Conservation (phyloP, 768 basidiomycete genomes). For the Lactarius akahatsu region DNA sequence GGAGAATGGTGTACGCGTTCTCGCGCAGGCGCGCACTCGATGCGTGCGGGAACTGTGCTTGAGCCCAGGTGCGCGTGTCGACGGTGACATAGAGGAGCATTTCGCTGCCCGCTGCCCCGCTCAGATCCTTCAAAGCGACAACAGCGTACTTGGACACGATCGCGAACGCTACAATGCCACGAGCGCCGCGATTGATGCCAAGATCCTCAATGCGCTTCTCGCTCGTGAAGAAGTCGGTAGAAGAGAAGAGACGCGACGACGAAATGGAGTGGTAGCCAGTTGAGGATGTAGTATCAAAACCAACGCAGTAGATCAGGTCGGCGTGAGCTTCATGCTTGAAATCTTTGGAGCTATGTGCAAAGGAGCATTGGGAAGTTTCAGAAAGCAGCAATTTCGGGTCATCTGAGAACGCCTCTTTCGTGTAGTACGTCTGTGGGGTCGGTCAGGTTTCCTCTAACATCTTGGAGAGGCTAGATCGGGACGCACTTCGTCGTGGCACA, state of each 20-base stretch:
- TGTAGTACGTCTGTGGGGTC: constrained; percentile 75
- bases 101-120: constrained; percentile 55
- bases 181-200: constrained; percentile 80
- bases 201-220: constrained; percentile 76
- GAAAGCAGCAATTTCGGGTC: constrained; percentile 48
- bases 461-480: background rate
- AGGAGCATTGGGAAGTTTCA: constrained; percentile 63
- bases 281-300: constrained; percentile 61
- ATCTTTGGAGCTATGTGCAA: constrained; percentile 82
- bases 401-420: constrained; percentile 76
- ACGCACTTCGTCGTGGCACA: constrained; percentile 74
- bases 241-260: constrained; percentile 75
- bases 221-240: constrained; percentile 76
- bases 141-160: constrained; percentile 92
- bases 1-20: constrained; percentile 95
- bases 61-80: constrained; percentile 82
- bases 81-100: constrained; percentile 86
- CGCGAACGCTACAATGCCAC: constrained; percentile 89
- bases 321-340: constrained; percentile 75
- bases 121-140: constrained; percentile 77
- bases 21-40: constrained; percentile 74
- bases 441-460: constrained; percentile 1
- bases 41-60: constrained; percentile 91
- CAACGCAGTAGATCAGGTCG: constrained; percentile 88
- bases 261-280: constrained; percentile 47